A percentile compares a stretch with the other conserved stretches of the same genome.
Evolutionary conservation across 164 flowering plant genomes (phyloP).

Genomic region (Santalum album): DNA sequence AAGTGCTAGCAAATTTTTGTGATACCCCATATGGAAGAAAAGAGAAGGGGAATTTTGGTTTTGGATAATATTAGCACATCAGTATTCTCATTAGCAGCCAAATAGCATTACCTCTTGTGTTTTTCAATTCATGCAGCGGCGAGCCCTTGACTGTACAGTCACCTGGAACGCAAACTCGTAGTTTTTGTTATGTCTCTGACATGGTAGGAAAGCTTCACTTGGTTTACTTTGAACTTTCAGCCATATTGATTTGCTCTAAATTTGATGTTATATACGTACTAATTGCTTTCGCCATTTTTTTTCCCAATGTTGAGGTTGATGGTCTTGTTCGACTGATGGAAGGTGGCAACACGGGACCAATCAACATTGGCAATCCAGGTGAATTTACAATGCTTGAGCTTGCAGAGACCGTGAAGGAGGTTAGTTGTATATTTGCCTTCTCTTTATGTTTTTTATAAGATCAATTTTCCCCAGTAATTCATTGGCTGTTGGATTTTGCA

Average conservation of each 20-base stretch:
- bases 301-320: not conserved
- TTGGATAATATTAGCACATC: no score
- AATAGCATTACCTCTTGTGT: no score
- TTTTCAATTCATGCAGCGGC: conserved; percentile 24
- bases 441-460: not conserved
- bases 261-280: not conserved
- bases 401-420: conserved; percentile 85
- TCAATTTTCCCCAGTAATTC: no score
- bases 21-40: no score
- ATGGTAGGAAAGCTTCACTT: conserved; percentile 28
- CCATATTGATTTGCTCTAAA: not conserved
- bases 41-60: no score
- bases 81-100: no score
- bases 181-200: conserved; percentile 66
- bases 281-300: not conserved
- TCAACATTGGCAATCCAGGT: conserved; percentile 15
- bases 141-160: conserved; percentile 60
- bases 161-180: conserved; percentile 75
- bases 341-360: conserved; percentile 1
- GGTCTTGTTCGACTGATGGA: conserved; percentile 3
- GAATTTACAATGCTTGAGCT: conserved; percentile 93
- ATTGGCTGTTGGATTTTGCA: no score
- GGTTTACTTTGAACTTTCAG: not conserved
- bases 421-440: conserved; percentile 14
- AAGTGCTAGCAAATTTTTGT: conserved; percentile 3